Percentiles rank a stretch among this genome's conserved stretches.
Evolutionary conservation across 768 basidiomycete genomes (phyloP).

Genomic region (Mycena maculata): DNA sequence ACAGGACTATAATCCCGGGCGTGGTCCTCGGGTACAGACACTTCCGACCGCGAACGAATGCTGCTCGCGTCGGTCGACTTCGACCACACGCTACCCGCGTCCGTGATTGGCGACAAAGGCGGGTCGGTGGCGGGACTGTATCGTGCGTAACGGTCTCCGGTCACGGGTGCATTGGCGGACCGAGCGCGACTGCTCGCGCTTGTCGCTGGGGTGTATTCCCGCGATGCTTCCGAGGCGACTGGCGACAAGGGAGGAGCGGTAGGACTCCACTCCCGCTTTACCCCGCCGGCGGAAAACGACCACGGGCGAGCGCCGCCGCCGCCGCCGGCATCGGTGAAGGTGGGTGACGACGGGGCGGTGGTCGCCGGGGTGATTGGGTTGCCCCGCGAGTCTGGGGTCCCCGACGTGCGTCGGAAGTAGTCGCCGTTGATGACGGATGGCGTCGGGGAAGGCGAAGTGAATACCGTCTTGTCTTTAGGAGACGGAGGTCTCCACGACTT

Average conservation of each 20-base stretch:
- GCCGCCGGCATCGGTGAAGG: neutral
- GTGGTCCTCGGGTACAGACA: too few relatives aligned
- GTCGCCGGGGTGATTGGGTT: conserved; percentile 3
- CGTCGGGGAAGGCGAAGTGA: neutral
- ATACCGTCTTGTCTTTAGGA: neutral
- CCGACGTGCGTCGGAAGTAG: neutral
- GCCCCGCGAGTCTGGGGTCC: neutral
- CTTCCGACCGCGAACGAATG: too few relatives aligned
- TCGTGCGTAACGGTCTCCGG: too few relatives aligned
- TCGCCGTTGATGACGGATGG: neutral
- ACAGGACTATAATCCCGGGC: too few relatives aligned
- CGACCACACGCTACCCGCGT: too few relatives aligned
- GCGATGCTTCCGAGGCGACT: too few relatives aligned
- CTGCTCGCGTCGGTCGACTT: too few relatives aligned
- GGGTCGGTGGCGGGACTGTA: too few relatives aligned
- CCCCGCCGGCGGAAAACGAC: neutral
- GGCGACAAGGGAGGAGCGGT: conserved; percentile 7
- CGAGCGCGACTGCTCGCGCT: too few relatives aligned
- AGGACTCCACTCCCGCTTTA: neutral
- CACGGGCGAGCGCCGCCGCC: neutral
- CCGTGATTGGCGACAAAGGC: too few relatives aligned
- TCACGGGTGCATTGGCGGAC: too few relatives aligned
- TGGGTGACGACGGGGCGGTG: neutral
- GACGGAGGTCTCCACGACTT: neutral
- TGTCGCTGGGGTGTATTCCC: too few relatives aligned